Base-by-base conservation (phyloP, 306 rosid species). In the Prunus dulcis region DNA sequence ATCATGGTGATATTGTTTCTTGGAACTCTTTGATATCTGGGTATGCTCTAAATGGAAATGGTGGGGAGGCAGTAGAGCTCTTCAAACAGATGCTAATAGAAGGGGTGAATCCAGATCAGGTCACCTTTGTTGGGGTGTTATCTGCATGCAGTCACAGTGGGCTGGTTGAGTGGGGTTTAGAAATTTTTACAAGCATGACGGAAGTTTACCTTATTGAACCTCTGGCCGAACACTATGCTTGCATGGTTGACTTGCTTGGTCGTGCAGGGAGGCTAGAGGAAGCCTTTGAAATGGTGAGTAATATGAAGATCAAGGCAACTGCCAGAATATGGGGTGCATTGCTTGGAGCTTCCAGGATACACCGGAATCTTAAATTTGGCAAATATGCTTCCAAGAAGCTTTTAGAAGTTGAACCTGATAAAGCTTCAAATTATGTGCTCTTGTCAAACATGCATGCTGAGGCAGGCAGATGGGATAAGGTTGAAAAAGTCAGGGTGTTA, bases 1-100 rank as follows among this genome's bases (percentile, higher is more conserved):
- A 70, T 55, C 34, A 68, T 25, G 74, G 73, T 11, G 97, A 93
- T 67, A 83, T 91, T 45, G 81, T 93, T 64, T 89, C 98, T 71
- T 89, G 93, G 93, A 93, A 93, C 79, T 89, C 97, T 72, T 80
- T 93, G 84, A 93, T 93, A 80, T 78, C 89, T 3, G 92, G 97
- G 18, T 87, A 85, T 83, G 90, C 98, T 72, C 55, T 88, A 75
- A 91, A 93, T 20, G 93, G 96, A 62, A 68, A 80, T 67, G 96
- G 92, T 52, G 75, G 82, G 41, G 84, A 79, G 83, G 93, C 96
- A 55, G 71, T 93, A 69, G 71, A 73, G 63, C 84, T 83, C 74
- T 91, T 91, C 63, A 64, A 84, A 76, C 76, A 81, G 72, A 88
- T 93, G 98, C 72, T 84, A 68, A 78, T 75, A 10, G 79, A 81